These are phyloP conservation scores for Ceratobasidium sp. DNA, from an alignment of 1,284 basidiomycete species.

Conservation along the genomic window DNA sequence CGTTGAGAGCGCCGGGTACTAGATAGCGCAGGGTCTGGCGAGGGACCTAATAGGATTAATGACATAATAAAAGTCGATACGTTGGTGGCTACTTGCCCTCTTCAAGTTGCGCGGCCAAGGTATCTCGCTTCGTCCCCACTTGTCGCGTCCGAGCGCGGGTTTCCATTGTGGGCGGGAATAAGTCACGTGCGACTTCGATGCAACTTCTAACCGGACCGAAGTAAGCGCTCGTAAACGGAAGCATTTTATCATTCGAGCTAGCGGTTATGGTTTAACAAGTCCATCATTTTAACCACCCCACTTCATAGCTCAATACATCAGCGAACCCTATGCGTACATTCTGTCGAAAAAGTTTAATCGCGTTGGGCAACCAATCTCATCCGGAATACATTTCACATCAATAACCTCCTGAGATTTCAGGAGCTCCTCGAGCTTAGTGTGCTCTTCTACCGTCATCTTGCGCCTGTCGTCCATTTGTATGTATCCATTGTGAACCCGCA, in stretches of 20 bases:
- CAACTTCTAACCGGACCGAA: no score
- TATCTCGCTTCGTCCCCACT: slow-evolving; percentile 41
- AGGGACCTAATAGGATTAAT: slow-evolving; percentile 10
- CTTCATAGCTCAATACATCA: no score
- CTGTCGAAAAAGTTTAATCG: no score
- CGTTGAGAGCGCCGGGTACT: slow-evolving; percentile 46
- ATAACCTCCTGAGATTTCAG: neutral
- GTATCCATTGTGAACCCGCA: neutral
- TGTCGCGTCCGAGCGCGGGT: slow-evolving; percentile 25
- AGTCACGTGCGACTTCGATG: slow-evolving; percentile 4
- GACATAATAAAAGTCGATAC: neutral
- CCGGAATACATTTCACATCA: neutral
- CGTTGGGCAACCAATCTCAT: no score
- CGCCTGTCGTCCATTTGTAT: neutral
- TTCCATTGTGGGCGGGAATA: slow-evolving; percentile 31
- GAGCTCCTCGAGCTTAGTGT: neutral
- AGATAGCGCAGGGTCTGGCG: slow-evolving; percentile 33
- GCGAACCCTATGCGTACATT: no score
- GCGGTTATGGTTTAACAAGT: no score
- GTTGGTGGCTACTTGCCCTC: slow-evolving; percentile 27
- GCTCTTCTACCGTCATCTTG: neutral
- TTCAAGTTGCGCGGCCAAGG: slow-evolving; percentile 46
- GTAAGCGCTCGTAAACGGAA: no score
- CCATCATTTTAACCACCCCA: no score
- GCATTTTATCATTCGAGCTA: no score